Percentiles rank a stretch among this genome's conserved stretches.
phyloP scores from a whole-genome alignment of 345 rosid genomes.

The Bruguiera parviflora region DNA sequence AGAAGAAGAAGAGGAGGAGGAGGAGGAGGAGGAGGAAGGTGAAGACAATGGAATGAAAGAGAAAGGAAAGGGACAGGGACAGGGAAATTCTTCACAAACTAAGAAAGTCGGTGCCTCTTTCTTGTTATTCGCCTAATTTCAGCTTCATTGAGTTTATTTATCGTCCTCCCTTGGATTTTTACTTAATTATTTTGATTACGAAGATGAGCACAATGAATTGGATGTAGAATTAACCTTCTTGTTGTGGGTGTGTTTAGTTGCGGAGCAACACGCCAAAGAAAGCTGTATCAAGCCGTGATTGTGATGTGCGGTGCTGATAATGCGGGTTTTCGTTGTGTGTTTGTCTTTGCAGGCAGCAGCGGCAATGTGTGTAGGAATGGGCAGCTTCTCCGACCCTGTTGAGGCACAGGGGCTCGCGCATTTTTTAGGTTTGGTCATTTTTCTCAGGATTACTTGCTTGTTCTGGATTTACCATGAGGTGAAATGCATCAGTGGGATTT shows the following conservation, averaged over 20 bases:
- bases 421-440: conserved; percentile 66
- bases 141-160: too few species aligned
- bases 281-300: neutral
- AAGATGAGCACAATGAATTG: too few species aligned
- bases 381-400: conserved; percentile 91
- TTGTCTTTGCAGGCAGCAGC: conserved; percentile 76
- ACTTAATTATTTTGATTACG: too few species aligned
- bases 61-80: conserved; percentile 14
- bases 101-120: conserved; percentile 49
- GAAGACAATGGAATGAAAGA: conserved; percentile 23
- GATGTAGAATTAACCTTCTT: too few species aligned
- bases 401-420: conserved; percentile 98
- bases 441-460: neutral
- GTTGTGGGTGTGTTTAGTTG: too few species aligned
- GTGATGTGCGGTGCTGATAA: neutral
- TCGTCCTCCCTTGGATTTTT: too few species aligned
- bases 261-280: too few species aligned
- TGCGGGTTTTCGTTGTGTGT: conserved; percentile 2
- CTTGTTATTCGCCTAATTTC: too few species aligned
- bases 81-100: conserved; percentile 49
- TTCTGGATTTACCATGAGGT: too few species aligned
- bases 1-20: conserved; percentile 22
- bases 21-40: conserved; percentile 23
- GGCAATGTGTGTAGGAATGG: conserved; percentile 96
- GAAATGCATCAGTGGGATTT: too few species aligned